A percentile compares a stretch with the other conserved stretches of the same genome.
phyloP scores from a whole-genome alignment of 768 basidiomycete species.

The Zangia roseola region DNA sequence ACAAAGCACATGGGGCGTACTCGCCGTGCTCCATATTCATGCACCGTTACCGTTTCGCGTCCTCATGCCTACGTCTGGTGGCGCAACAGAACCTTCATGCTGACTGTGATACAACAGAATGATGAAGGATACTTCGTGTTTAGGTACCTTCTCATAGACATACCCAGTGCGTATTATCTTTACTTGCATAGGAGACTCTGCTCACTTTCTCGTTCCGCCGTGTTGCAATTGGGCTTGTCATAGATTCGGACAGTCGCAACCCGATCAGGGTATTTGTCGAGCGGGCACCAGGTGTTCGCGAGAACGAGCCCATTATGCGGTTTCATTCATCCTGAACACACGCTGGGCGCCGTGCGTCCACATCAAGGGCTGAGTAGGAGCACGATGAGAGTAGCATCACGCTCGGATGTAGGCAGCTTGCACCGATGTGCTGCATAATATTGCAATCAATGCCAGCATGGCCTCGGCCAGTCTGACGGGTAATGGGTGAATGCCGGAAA shows the following conservation, averaged over 20 bases:
- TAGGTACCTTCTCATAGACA: slow-evolving; percentile 74
- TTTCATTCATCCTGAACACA: slow-evolving; percentile 47
- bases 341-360: slow-evolving; percentile 9
- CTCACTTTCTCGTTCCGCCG: neutral
- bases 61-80: slow-evolving; percentile 3
- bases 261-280: slow-evolving; percentile 71
- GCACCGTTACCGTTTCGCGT: neutral
- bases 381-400: slow-evolving; percentile 8
- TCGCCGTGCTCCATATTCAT: neutral
- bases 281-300: slow-evolving; percentile 60
- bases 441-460: slow-evolving; percentile 24
- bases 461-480: slow-evolving; percentile 13
- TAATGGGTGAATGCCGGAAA: slow-evolving; percentile 5
- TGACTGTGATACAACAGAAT: slow-evolving; percentile 45
- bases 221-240: slow-evolving; percentile 11
- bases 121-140: slow-evolving; percentile 76
- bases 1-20: neutral
- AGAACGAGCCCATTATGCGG: slow-evolving; percentile 69
- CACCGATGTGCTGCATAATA: slow-evolving; percentile 25
- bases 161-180: slow-evolving; percentile 60
- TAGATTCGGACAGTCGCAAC: slow-evolving; percentile 62
- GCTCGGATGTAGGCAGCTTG: slow-evolving; percentile 16
- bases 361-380: slow-evolving; percentile 10
- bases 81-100: slow-evolving; percentile 4
- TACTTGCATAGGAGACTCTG: slow-evolving; percentile 13